phyloP scores from a whole-genome alignment of 1,284 basidiomycete genomes.

The Pyrrhoderma noxium region DNA sequence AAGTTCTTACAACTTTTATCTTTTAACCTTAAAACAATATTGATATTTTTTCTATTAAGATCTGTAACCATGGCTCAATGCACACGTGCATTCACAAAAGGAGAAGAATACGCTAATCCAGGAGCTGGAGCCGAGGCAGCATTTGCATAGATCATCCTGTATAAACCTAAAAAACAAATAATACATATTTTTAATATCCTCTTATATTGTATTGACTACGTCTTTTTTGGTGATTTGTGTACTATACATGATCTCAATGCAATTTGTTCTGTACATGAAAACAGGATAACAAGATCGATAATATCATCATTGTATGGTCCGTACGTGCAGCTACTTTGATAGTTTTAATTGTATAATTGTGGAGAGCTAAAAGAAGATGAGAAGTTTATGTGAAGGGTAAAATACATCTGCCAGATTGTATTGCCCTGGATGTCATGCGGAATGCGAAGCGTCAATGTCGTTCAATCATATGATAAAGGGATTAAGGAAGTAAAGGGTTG shows the following conservation, averaged over 20 bases:
- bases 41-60: conserved; percentile 30
- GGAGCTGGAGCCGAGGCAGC: conserved; percentile 35
- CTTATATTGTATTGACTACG: background rate
- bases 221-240: no score
- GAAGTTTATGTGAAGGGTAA: no score
- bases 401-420: no score
- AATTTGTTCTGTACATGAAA: no score
- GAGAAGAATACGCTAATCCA: conserved; percentile 42
- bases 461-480: background rate
- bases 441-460: no score
- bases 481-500: conserved; percentile 1
- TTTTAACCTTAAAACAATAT: background rate
- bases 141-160: conserved; percentile 32
- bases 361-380: no score
- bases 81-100: conserved; percentile 67
- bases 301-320: no score
- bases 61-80: conserved; percentile 87
- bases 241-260: no score
- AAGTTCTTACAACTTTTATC: conserved; percentile 29
- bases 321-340: no score
- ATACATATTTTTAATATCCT: background rate
- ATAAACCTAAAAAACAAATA: conserved; percentile 15
- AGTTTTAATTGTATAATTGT: no score
- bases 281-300: no score
- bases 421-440: no score